phyloP scores from a whole-genome alignment of 208 protist species.

The Acanthamoeba lugdunensis region DNA sequence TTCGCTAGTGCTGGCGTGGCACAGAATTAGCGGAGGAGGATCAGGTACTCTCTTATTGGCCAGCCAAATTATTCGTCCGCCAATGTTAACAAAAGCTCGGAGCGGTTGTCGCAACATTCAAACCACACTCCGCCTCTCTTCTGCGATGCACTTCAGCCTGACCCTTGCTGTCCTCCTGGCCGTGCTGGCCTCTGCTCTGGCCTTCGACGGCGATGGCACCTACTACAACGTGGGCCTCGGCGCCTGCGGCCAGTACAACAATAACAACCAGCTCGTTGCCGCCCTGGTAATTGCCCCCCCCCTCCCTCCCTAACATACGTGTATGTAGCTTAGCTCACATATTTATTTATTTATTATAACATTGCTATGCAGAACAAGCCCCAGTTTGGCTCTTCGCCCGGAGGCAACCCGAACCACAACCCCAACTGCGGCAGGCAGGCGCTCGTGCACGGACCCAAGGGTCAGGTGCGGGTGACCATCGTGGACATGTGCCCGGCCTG shows the following conservation, averaged over 20 bases:
- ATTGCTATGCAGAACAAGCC: conserved; percentile 40
- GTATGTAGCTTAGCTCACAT: too few species aligned
- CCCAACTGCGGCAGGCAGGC: conserved; percentile 16
- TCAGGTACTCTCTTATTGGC: too few species aligned
- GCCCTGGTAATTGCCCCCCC: neutral
- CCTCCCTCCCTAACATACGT: neutral
- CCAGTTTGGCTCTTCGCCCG: neutral
- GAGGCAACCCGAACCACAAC: neutral
- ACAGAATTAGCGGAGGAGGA: too few species aligned
- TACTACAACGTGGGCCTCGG: conserved; percentile 42
- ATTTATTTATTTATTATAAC: too few species aligned
- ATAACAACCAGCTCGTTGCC: conserved; percentile 25
- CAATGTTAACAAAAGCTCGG: neutral
- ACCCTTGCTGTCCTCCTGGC: neutral
- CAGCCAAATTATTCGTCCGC: neutral
- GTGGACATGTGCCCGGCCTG: conserved; percentile 19
- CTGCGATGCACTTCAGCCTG: neutral
- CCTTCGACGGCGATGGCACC: conserved; percentile 11
- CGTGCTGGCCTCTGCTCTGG: neutral
- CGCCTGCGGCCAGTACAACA: neutral
- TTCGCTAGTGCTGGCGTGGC: too few species aligned
- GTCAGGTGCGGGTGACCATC: neutral
- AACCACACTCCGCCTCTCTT: neutral
- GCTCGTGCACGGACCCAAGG: neutral
- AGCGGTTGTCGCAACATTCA: neutral